A percentile compares a stretch with the other conserved stretches of the same genome.
phyloP scores from a whole-genome alignment of 2,329 filamentous ascomycete species.

The Lojkania enalia region DNA sequence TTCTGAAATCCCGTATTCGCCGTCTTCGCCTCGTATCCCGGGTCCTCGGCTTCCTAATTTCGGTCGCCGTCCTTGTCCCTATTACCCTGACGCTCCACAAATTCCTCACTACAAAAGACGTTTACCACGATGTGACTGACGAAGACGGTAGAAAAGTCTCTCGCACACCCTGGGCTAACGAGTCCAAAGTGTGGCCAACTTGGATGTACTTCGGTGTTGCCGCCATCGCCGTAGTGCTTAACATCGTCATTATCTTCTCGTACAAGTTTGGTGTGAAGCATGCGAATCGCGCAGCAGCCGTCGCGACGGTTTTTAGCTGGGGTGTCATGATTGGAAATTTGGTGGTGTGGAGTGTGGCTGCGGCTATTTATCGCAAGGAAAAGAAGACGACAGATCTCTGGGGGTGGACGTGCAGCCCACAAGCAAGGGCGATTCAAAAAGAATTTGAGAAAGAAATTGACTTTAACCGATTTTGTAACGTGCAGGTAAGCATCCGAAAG shows the following conservation, averaged over 20 bases:
- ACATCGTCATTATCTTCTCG: conserved; percentile 38
- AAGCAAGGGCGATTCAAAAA: conserved; percentile 42
- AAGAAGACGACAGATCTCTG: conserved; percentile 47
- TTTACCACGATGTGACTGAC: conserved; percentile 24
- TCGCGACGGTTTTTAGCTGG: conserved; percentile 36
- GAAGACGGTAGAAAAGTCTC: conserved; percentile 21
- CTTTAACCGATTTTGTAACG: conserved; percentile 41
- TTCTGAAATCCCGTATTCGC: conserved; percentile 45
- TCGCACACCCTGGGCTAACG: conserved; percentile 46
- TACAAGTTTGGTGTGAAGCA: conserved; percentile 38
- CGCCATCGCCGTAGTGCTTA: conserved; percentile 34
- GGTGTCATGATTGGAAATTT: conserved; percentile 38
- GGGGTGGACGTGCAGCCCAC: conserved; percentile 47
- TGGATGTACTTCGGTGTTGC: conserved; percentile 46
- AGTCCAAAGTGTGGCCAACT: conserved; percentile 46
- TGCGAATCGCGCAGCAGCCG: conserved; percentile 38
- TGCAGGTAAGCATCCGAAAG: conserved; percentile 32
- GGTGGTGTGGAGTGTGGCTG: conserved; percentile 41
- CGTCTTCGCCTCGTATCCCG: conserved; percentile 43
- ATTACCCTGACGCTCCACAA: conserved; percentile 44
- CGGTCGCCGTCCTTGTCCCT: conserved; percentile 40
- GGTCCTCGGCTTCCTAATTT: conserved; percentile 37
- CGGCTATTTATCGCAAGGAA: conserved; percentile 40
- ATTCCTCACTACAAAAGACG: conserved; percentile 41
- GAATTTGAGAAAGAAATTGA: conserved; percentile 42